Conservation (phyloP, 805 yeast species). For the Yamadazyma akitaensis region DNA sequence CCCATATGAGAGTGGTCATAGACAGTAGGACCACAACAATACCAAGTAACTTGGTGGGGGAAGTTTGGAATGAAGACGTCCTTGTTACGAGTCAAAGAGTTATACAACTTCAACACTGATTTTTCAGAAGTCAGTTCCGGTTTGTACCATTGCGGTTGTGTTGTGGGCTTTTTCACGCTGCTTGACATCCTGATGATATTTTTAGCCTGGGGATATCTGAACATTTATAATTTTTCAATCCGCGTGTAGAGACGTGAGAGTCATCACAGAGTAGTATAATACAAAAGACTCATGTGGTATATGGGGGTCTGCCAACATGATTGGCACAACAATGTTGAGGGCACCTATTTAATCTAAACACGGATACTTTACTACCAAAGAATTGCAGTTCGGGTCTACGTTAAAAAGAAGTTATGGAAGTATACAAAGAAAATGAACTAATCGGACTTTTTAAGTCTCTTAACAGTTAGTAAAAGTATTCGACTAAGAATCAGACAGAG, state of each 20-base stretch:
- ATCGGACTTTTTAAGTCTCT: neutral
- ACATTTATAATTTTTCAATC: constrained; percentile 3
- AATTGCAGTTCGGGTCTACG: no score
- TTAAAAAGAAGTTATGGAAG: no score
- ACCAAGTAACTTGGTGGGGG: constrained; percentile 78
- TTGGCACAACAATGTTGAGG: no score
- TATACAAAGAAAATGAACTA: neutral
- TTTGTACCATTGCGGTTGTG: constrained; percentile 39
- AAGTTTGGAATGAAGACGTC: constrained; percentile 71
- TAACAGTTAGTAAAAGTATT: constrained; percentile 2
- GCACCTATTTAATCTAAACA: no score
- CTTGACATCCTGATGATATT: constrained; percentile 18
- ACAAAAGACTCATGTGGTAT: neutral
- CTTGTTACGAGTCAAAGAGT: constrained; percentile 79
- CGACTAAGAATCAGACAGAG: constrained; percentile 6
- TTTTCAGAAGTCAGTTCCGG: constrained; percentile 11
- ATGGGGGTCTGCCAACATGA: neutral
- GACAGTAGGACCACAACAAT: constrained; percentile 98
- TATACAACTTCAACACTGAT: constrained; percentile 60
- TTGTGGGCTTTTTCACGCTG: constrained; percentile 24
- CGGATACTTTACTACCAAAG: no score
- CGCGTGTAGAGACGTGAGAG: neutral
- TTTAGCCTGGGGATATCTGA: constrained; percentile 8
- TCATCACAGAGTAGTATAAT: neutral
- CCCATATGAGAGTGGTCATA: constrained; percentile 98